These are phyloP conservation scores for Hypomyces rosellus DNA, from an alignment of 2,329 filamentous ascomycete genomes.

Conservation along the genomic window DNA sequence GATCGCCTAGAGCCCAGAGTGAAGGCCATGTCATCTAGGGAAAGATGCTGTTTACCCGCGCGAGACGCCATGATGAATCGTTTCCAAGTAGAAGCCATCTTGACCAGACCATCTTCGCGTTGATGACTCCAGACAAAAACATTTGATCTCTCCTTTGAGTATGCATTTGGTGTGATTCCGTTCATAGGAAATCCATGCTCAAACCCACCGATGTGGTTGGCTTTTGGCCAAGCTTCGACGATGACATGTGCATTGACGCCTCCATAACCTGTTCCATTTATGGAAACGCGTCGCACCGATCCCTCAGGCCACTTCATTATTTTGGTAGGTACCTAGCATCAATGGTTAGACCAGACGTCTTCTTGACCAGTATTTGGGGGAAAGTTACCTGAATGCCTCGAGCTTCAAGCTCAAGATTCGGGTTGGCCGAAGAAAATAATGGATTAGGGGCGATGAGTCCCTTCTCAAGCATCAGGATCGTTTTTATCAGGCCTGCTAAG, in stretches of 20 bases:
- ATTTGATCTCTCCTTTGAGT: neutral
- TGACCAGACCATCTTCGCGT: constrained; percentile 5
- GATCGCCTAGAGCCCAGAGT: constrained; percentile 7
- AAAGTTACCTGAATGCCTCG: constrained; percentile 2
- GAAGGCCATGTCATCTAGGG: constrained; percentile 7
- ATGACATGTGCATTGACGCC: constrained; percentile 19
- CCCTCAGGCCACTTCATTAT: constrained; percentile 12
- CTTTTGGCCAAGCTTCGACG: constrained; percentile 12
- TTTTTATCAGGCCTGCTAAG: constrained; percentile 8
- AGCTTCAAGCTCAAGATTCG: constrained; percentile 2
- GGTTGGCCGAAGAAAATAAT: constrained; percentile 4
- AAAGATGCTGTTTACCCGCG: constrained; percentile 1
- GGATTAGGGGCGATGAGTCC: constrained; percentile 9
- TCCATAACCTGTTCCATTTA: constrained; percentile 20
- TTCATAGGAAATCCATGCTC: neutral
- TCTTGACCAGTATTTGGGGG: no score
- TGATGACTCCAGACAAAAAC: constrained; percentile 10
- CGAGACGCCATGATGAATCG: constrained; percentile 1
- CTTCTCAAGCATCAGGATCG: constrained; percentile 10
- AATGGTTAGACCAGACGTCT: neutral
- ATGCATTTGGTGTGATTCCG: neutral
- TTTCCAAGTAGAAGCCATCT: constrained; percentile 7
- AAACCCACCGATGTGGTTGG: neutral
- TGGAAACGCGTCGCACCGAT: constrained; percentile 11
- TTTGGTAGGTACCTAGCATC: constrained; percentile 13